These are phyloP conservation scores for Penicillium verhagenii DNA, from an alignment of 495 filamentous ascomycete genomes.

Conservation along the genomic window DNA sequence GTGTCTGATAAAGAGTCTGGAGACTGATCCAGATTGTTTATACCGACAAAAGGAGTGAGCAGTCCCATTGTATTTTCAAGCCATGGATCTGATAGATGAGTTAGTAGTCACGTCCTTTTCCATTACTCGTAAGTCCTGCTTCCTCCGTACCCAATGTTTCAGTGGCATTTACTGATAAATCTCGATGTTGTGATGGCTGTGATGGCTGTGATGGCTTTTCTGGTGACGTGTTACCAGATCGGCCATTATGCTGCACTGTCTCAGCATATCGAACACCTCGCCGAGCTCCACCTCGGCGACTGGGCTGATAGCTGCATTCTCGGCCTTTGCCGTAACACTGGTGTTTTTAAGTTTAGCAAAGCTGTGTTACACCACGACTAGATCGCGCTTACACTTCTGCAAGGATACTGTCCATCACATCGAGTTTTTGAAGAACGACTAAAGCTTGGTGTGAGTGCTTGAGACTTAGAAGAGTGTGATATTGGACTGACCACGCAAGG, in stretches of 20 bases:
- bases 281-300: constrained; percentile 49
- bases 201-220: background rate
- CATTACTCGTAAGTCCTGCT: background rate
- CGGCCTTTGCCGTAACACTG: constrained; percentile 44
- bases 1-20: constrained; percentile 16
- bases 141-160: constrained; percentile 12
- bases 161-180: constrained; percentile 2
- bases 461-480: background rate
- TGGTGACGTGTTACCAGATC: background rate
- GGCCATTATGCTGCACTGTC: constrained; percentile 2
- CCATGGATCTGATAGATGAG: constrained; percentile 8
- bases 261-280: constrained; percentile 23
- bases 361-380: background rate
- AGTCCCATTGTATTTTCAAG: constrained; percentile 18
- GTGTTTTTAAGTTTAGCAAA: background rate
- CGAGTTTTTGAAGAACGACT: constrained; percentile 52
- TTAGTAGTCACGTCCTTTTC: background rate
- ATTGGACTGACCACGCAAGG: constrained; percentile 45
- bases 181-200: too few species aligned
- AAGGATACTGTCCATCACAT: constrained; percentile 50
- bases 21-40: constrained; percentile 20
- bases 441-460: background rate
- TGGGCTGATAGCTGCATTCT: constrained; percentile 48
- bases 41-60: constrained; percentile 16
- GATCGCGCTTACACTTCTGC: constrained; percentile 24